Percentiles rank a stretch among this genome's conserved stretches.
Conservation (phyloP, 2,329 filamentous ascomycete species). For the Phyllosticta capitalensis region DNA sequence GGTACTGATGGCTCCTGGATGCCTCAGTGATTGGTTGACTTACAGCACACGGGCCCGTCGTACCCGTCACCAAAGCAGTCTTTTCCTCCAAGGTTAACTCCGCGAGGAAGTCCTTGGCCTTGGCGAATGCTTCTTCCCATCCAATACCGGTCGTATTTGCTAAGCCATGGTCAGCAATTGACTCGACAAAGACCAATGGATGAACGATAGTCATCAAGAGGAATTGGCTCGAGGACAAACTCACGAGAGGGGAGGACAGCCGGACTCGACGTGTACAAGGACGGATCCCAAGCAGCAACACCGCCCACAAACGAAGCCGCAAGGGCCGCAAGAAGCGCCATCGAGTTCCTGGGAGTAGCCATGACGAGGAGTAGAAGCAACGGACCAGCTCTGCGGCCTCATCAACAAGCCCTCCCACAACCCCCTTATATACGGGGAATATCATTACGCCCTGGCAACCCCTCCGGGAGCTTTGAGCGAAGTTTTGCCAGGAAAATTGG, state of each 20-base stretch:
- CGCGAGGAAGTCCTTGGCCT: conserved; percentile 27
- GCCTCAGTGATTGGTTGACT: no score
- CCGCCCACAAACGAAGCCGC: conserved; percentile 1
- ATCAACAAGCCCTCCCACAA: neutral
- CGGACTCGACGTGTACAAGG: conserved; percentile 6
- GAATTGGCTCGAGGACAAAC: neutral
- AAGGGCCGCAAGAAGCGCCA: conserved; percentile 7
- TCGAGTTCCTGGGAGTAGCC: conserved; percentile 6
- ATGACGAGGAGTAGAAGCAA: conserved; percentile 2
- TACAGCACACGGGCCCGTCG: conserved; percentile 8
- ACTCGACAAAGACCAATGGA: neutral
- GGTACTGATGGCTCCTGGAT: no score
- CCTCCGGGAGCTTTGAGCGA: neutral
- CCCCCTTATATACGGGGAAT: neutral
- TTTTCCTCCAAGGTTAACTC: conserved; percentile 31
- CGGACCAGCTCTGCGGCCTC: conserved; percentile 2
- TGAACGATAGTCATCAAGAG: no score
- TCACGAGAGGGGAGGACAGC: conserved; percentile 5
- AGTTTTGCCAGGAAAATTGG: neutral
- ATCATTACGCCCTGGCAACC: neutral
- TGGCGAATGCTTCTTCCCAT: conserved; percentile 27
- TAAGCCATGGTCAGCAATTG: neutral
- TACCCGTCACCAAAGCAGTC: conserved; percentile 23
- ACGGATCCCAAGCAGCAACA: conserved; percentile 8
- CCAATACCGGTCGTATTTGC: conserved; percentile 13